Conservation (phyloP, 768 basidiomycete species). For the Coprinellus aureogranulatus region DNA sequence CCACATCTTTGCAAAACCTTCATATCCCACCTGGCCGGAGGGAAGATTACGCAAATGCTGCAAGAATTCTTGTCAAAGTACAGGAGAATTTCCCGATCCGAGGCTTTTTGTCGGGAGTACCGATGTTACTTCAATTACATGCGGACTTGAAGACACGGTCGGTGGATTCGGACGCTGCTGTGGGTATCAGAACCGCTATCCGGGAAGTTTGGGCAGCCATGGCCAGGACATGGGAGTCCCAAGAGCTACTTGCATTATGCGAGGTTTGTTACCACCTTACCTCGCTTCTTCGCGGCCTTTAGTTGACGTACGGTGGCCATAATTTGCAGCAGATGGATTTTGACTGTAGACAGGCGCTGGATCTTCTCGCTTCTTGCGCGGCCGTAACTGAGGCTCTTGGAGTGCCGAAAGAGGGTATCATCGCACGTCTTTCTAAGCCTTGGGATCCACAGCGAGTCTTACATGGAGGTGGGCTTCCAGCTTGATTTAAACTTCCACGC, state of each 20-base stretch:
- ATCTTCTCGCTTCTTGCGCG: slow-evolving; percentile 49
- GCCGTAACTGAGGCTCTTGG: slow-evolving; percentile 64
- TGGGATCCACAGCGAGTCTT: slow-evolving; percentile 81
- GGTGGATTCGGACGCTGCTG: not conserved
- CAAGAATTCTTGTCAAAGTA: slow-evolving; percentile 63
- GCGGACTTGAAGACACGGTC: not conserved
- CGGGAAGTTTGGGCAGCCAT: slow-evolving; percentile 65
- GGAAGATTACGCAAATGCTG: slow-evolving; percentile 72
- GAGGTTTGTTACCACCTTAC: not conserved
- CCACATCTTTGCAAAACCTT: slow-evolving; percentile 26
- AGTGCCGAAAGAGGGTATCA: slow-evolving; percentile 54
- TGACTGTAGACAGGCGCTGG: slow-evolving; percentile 52
- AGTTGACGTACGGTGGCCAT: too few species aligned
- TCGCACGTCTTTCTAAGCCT: slow-evolving; percentile 48
- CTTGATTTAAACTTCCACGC: not conserved
- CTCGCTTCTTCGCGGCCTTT: not conserved
- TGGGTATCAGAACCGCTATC: slow-evolving; percentile 58
- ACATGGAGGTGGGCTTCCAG: slow-evolving; percentile 59
- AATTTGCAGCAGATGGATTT: too few species aligned
- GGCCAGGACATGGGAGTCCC: slow-evolving; percentile 30
- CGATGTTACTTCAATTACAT: slow-evolving; percentile 82
- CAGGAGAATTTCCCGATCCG: slow-evolving; percentile 74
- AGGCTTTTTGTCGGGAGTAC: slow-evolving; percentile 72
- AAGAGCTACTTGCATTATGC: not conserved
- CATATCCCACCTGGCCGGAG: slow-evolving; percentile 55